Conservation (phyloP, 306 rosid species). For the Cucurbita argyrosperma region DNA sequence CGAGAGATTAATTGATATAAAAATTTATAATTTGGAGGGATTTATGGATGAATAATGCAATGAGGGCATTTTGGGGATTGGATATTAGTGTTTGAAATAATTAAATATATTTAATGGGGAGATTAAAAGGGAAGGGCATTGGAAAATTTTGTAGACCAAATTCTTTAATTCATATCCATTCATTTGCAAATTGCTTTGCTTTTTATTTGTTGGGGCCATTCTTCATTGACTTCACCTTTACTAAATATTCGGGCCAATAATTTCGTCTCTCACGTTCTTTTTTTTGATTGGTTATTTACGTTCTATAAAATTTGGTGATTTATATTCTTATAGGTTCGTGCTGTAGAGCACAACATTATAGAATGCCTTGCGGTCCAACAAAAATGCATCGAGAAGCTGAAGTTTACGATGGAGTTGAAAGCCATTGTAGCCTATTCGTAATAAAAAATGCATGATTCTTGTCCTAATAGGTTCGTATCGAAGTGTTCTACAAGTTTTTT, state of each 20-base stretch:
- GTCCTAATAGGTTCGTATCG: too few relatives aligned
- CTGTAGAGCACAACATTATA: too few relatives aligned
- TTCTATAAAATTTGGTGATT: too few relatives aligned
- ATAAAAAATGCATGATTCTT: too few relatives aligned
- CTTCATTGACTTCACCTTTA: not conserved
- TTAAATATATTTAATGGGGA: not conserved
- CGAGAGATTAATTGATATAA: not conserved
- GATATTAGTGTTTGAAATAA: not conserved
- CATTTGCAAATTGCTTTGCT: not conserved
- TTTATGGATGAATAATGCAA: not conserved
- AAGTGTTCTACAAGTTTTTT: too few relatives aligned
- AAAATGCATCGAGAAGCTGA: too few relatives aligned
- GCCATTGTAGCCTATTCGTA: too few relatives aligned
- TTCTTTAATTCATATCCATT: not conserved
- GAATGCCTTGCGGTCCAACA: too few relatives aligned
- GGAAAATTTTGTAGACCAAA: not conserved
- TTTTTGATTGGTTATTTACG: too few relatives aligned
- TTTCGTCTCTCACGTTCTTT: too few relatives aligned
- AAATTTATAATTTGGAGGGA: not conserved
- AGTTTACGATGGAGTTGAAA: too few relatives aligned
- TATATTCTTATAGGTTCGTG: too few relatives aligned
- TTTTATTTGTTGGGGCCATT: not conserved
- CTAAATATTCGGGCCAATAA: not conserved
- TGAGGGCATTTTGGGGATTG: not conserved
- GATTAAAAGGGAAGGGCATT: not conserved